phyloP scores from a whole-genome alignment of 2,329 filamentous ascomycete species.

The Myriosclerotinia curreyana region DNA sequence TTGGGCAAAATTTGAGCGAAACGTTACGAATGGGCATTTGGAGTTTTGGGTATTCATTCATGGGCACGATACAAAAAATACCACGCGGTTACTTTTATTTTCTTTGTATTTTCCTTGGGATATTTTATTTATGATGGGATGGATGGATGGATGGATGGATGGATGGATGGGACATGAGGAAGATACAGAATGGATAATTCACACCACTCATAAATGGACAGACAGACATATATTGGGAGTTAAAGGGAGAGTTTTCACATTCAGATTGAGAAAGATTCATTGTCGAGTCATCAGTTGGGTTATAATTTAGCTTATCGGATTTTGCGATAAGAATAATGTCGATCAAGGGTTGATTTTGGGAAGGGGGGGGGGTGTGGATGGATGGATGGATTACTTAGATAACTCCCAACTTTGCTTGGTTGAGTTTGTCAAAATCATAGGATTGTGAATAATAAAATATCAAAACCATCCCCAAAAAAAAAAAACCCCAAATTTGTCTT shows the following conservation, averaged over 20 bases:
- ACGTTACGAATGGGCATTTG: slow-evolving; percentile 1
- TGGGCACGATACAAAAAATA: slow-evolving; percentile 19
- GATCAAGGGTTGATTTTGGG: too few species aligned
- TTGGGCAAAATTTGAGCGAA: slow-evolving; percentile 27
- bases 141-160: neutral
- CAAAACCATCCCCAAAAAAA: too few species aligned
- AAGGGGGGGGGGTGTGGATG: neutral
- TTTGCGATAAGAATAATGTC: too few species aligned
- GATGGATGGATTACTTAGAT: neutral
- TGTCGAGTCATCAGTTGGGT: too few species aligned
- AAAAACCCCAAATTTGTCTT: too few species aligned
- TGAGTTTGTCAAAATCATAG: too few species aligned
- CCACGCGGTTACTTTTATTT: slow-evolving; percentile 21
- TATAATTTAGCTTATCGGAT: too few species aligned
- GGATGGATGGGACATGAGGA: neutral
- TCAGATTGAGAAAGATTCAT: neutral
- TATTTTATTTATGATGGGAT: neutral
- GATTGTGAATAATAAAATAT: too few species aligned
- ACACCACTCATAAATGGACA: slow-evolving; percentile 22
- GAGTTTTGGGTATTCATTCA: slow-evolving; percentile 15
- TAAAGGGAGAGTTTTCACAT: slow-evolving; percentile 18
- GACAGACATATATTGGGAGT: too few species aligned
- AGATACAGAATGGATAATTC: slow-evolving; percentile 3
- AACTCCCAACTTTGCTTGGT: too few species aligned
- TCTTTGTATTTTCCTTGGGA: neutral